A percentile compares a stretch with the other conserved stretches of the same genome.
phyloP scores from a whole-genome alignment of 1,284 basidiomycete genomes.

The Salmacisia buchloeana region DNA sequence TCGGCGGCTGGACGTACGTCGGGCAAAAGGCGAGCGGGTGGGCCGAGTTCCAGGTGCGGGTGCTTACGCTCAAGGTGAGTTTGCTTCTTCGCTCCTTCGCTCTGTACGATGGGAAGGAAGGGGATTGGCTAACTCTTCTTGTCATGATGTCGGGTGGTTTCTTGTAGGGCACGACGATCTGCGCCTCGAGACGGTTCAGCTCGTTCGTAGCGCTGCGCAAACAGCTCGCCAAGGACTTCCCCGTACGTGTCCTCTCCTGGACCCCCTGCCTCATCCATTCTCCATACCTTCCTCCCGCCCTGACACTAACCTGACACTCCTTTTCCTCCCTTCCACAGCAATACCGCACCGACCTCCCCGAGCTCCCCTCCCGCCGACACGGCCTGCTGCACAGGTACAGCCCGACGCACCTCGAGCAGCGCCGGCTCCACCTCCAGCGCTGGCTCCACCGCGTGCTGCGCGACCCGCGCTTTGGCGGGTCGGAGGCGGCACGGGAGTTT shows the following conservation, averaged over 20 bases:
- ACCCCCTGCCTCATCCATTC: slow-evolving; percentile 16
- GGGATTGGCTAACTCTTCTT: not conserved
- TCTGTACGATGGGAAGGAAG: not conserved
- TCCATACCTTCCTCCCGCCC: slow-evolving; percentile 14
- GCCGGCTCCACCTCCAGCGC: slow-evolving; percentile 33
- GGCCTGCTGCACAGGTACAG: slow-evolving; percentile 40
- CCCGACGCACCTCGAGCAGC: slow-evolving; percentile 33
- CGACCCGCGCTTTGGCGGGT: slow-evolving; percentile 32
- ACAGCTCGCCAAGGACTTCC: slow-evolving; percentile 2
- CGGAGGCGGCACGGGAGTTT: not conserved
- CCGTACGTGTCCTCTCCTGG: slow-evolving; percentile 8
- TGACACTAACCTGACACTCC: not conserved
- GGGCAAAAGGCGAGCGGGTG: slow-evolving; percentile 36
- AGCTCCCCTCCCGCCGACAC: slow-evolving; percentile 26
- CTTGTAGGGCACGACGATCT: slow-evolving; percentile 21
- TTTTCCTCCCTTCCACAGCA: not conserved
- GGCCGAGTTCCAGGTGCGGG: slow-evolving; percentile 37
- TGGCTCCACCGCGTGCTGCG: slow-evolving; percentile 36
- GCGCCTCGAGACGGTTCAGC: slow-evolving; percentile 26
- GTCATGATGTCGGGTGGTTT: not conserved
- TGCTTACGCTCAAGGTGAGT: slow-evolving; percentile 26
- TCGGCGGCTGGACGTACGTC: slow-evolving; percentile 40
- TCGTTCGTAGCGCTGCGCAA: slow-evolving; percentile 26
- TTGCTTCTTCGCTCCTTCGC: not conserved
- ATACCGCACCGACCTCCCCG: not conserved